Base-by-base conservation (phyloP, 805 yeast genomes). In the Naumovozyma castellii region DNA sequence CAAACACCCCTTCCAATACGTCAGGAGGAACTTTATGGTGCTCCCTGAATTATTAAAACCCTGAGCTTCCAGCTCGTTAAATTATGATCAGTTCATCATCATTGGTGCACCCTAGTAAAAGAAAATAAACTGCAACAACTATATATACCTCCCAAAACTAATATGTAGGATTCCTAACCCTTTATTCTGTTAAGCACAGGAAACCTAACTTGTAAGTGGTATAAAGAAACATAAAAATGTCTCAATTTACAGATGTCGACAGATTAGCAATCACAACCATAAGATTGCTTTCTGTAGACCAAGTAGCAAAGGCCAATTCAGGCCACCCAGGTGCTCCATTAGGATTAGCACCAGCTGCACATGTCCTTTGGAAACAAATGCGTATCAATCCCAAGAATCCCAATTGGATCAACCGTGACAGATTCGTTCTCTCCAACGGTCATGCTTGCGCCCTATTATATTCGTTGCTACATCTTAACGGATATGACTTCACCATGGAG, bases 321-420 rank as follows among this genome's bases (percentile, higher is more conserved):
- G 98, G 98, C 51, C 98, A 90, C 71, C 98, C 98, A 37, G 98
- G 98, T 72, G 97, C 98, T 39, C 97, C 97, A 56, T 78, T 90
- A 77, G 97, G 97, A 48, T 70, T 90, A 65, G 97, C 98, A 16
- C 95, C 97, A 33, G 80, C 90, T 44, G 95, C 96, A 48, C 96
- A 90, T 67, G 80, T 78, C 39, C 64, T 90, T 48, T 85, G 81
- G 78, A 73, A 78, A 64, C 76, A 76, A 59, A 73, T 88, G 83
- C 80, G 69, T 57, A 76, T 84, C 72, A 86, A 85, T 77, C 94
- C 97, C 54, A 75, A 79, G 68, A 80, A 84, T 74, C 92, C 96
- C 48, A 69, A 75, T 43, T 92, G 96, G 97, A 69, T 84, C 65
- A 84, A 84, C 76, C 80, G 96, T 66, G 98, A 92, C 64, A 77